Evolutionary conservation across 352 stramenopile species (phyloP).

Genomic region (Phytophthora pluvialis): DNA sequence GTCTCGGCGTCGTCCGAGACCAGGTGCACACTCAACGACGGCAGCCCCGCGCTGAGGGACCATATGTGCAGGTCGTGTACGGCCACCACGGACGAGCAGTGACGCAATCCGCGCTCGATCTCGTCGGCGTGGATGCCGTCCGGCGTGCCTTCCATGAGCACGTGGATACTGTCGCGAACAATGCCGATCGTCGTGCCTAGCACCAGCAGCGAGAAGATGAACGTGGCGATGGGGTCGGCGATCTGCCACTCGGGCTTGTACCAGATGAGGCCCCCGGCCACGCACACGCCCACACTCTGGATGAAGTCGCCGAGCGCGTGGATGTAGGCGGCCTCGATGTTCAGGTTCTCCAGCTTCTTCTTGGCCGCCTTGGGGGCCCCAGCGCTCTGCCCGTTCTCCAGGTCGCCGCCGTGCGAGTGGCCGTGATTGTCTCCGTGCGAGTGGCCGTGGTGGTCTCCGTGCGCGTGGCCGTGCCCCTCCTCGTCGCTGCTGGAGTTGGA

Average conservation of each 20-base stretch:
- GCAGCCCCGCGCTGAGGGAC: slow-evolving; percentile 93
- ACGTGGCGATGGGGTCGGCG: slow-evolving; percentile 96
- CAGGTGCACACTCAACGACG: slow-evolving; percentile 94
- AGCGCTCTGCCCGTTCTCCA: slow-evolving; percentile 31
- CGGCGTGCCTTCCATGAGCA: slow-evolving; percentile 97
- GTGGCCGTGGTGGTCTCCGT: slow-evolving; percentile 35
- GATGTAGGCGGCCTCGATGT: slow-evolving; percentile 96
- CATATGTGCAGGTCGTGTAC: slow-evolving; percentile 99
- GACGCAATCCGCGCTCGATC: slow-evolving; percentile 82
- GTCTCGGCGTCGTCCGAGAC: slow-evolving; percentile 70
- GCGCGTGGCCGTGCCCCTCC: slow-evolving; percentile 28
- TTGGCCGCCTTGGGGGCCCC: slow-evolving; percentile 27
- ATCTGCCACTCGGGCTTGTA: slow-evolving; percentile 96
- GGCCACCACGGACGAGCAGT: slow-evolving; percentile 87
- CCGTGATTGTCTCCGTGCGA: slow-evolving; percentile 32
- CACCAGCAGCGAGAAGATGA: slow-evolving; percentile 97
- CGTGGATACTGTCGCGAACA: slow-evolving; percentile 89
- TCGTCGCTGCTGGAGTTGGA: slow-evolving; percentile 8
- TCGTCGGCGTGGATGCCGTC: slow-evolving; percentile 88
- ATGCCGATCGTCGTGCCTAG: slow-evolving; percentile 94
- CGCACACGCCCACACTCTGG: slow-evolving; percentile 96
- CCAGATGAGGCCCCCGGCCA: slow-evolving; percentile 97
- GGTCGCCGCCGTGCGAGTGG: slow-evolving; percentile 35
- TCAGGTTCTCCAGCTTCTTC: slow-evolving; percentile 91
- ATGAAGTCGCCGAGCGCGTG: slow-evolving; percentile 98